Conservation (phyloP, 129 eudicot genomes). For the Tagetes erecta region DNA sequence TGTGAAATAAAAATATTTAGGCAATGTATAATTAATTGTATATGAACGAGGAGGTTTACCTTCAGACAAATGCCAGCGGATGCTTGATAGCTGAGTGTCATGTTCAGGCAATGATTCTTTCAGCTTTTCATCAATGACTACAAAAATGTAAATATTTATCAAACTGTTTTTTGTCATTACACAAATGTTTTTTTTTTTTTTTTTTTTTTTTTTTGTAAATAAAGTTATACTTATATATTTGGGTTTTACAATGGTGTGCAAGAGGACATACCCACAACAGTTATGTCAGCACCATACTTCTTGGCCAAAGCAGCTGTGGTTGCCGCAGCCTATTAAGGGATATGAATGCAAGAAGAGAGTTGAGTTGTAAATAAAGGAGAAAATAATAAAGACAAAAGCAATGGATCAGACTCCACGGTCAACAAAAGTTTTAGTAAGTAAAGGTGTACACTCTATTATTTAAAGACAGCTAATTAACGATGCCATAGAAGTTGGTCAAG, state of each 20-base stretch:
- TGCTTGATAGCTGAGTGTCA: constrained; percentile 83
- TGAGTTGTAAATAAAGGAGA: constrained; percentile 11
- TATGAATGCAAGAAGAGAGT: constrained; percentile 4
- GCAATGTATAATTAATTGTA: too few species aligned
- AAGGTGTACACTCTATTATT: background rate
- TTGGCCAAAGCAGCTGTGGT: constrained; percentile 93
- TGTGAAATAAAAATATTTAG: too few species aligned
- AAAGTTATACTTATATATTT: too few species aligned
- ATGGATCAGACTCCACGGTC: background rate
- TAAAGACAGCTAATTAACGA: too few species aligned
- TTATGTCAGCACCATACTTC: constrained; percentile 94
- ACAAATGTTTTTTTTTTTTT: constrained; percentile 18
- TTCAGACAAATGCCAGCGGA: constrained; percentile 97
- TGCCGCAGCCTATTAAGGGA: constrained; percentile 69
- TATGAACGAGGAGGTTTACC: constrained; percentile 35
- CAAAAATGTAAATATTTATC: constrained; percentile 26
- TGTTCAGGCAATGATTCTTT: constrained; percentile 78
- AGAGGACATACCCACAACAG: constrained; percentile 76
- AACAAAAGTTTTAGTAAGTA: background rate
- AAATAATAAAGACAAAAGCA: background rate
- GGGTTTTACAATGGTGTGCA: background rate
- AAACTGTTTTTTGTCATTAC: background rate
- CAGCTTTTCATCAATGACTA: constrained; percentile 90
- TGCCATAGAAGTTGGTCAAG: background rate
- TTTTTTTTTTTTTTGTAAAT: too few species aligned